Evolutionary conservation across 352 stramenopile genomes (phyloP).

Genomic region (Hyaloperonospora brassicae): DNA sequence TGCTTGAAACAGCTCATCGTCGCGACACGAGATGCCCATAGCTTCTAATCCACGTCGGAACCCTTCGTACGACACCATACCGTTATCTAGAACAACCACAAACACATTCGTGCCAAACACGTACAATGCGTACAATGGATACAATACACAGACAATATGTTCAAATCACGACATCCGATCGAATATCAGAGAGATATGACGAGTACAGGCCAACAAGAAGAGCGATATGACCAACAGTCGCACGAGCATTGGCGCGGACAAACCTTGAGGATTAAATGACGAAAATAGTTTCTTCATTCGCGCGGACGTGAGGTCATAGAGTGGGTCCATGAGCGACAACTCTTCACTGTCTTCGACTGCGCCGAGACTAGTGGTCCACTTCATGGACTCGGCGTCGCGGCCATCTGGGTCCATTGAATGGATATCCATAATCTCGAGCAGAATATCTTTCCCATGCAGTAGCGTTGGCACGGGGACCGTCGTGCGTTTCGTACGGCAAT

Average conservation of each 20-base stretch:
- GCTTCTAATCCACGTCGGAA: conserved; percentile 65
- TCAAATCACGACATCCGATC: too few relatives aligned
- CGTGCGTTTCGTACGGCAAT: conserved; percentile 7
- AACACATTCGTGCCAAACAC: neutral
- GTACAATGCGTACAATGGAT: neutral
- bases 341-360: conserved; percentile 31
- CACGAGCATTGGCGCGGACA: neutral
- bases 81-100: conserved; percentile 21
- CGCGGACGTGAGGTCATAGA: conserved; percentile 74
- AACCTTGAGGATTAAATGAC: conserved; percentile 46
- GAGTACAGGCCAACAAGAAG: too few relatives aligned
- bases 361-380: conserved; percentile 51
- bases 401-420: conserved; percentile 26
- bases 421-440: conserved; percentile 42
- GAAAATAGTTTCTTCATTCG: conserved; percentile 63
- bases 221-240: too few relatives aligned
- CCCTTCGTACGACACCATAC: conserved; percentile 69
- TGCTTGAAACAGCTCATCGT: conserved; percentile 54
- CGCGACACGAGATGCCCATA: conserved; percentile 63
- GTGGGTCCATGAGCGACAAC: conserved; percentile 70
- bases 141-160: conserved; percentile 1
- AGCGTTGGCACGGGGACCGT: conserved; percentile 20
- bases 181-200: too few relatives aligned
- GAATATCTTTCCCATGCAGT: conserved; percentile 58
- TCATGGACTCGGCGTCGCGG: conserved; percentile 39